These are phyloP conservation scores for Xylaria sp. DNA, from an alignment of 2,329 filamentous ascomycete genomes.

Conservation along the genomic window DNA sequence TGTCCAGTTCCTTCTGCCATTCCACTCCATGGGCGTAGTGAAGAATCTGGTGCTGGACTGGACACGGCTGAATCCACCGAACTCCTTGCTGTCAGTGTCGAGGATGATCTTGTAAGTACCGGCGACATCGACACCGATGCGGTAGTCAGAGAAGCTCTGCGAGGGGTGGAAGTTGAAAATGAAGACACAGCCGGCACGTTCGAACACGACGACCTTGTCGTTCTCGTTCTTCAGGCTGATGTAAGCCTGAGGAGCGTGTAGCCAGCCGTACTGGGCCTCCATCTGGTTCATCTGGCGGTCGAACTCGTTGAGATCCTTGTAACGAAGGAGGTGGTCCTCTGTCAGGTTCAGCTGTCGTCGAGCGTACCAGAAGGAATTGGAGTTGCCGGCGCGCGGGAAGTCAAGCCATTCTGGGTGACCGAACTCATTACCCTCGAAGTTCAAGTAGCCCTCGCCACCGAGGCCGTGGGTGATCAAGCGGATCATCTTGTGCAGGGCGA, in stretches of 20 bases:
- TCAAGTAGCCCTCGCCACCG: constrained; percentile 94
- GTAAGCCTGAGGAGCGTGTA: constrained; percentile 79
- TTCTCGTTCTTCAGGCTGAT: constrained; percentile 88
- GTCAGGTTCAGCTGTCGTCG: constrained; percentile 89
- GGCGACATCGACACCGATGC: constrained; percentile 76
- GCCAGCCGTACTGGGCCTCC: constrained; percentile 88
- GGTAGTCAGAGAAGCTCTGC: constrained; percentile 83
- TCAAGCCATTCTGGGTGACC: constrained; percentile 98
- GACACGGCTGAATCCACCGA: constrained; percentile 75
- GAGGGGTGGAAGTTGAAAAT: constrained; percentile 93
- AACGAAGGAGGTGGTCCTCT: constrained; percentile 79
- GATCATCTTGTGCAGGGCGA: constrained; percentile 96
- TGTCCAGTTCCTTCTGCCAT: constrained; percentile 79
- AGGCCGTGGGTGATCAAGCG: constrained; percentile 85
- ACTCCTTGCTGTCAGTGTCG: constrained; percentile 69
- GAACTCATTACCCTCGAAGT: constrained; percentile 98
- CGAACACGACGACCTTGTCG: constrained; percentile 95
- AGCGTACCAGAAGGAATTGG: constrained; percentile 92
- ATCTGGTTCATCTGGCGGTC: constrained; percentile 85
- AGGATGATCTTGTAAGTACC: constrained; percentile 86
- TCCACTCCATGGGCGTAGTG: constrained; percentile 87
- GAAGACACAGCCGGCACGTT: constrained; percentile 83
- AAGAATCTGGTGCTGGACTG: constrained; percentile 82
- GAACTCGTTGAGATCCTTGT: constrained; percentile 88
- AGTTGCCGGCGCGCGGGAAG: constrained; percentile 88